Conservation (phyloP, 352 stramenopile genomes). For the Aphanomyces cochlioides region DNA sequence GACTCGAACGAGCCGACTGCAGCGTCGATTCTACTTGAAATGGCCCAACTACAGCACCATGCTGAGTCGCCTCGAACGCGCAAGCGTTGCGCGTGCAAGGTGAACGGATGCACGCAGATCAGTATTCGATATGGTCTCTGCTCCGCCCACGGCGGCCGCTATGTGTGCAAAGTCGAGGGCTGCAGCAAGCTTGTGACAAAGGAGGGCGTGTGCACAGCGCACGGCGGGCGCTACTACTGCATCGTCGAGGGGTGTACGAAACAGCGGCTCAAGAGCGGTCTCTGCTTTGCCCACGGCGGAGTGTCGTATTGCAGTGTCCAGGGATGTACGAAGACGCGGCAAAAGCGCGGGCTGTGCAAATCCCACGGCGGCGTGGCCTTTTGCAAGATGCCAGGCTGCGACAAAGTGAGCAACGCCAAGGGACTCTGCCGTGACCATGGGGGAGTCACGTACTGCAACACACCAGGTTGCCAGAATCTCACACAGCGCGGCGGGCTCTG, state of each 20-base stretch:
- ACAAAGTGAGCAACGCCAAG: constrained; percentile 24
- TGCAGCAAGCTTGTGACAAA: constrained; percentile 71
- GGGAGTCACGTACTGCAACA: constrained; percentile 75
- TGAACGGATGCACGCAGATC: constrained; percentile 63
- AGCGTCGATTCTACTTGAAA: constrained; percentile 21
- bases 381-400: constrained; percentile 15
- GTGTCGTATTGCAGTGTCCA: constrained; percentile 31
- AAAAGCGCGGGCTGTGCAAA: constrained; percentile 40
- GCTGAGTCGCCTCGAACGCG: not conserved
- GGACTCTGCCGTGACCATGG: constrained; percentile 70
- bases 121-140: constrained; percentile 75
- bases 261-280: constrained; percentile 66
- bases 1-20: not conserved
- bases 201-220: constrained; percentile 43
- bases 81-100: constrained; percentile 37
- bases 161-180: constrained; percentile 66
- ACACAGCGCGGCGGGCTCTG: constrained; percentile 77
- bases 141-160: constrained; percentile 64
- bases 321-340: constrained; percentile 41
- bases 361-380: constrained; percentile 21
- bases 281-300: constrained; percentile 49
- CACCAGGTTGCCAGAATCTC: constrained; percentile 59
- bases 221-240: constrained; percentile 74
- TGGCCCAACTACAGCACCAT: not conserved
- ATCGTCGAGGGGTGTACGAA: constrained; percentile 79